These are phyloP conservation scores for Pinus tabuliformis DNA, from an alignment of 75 land plant genomes.

Conservation along the genomic window DNA sequence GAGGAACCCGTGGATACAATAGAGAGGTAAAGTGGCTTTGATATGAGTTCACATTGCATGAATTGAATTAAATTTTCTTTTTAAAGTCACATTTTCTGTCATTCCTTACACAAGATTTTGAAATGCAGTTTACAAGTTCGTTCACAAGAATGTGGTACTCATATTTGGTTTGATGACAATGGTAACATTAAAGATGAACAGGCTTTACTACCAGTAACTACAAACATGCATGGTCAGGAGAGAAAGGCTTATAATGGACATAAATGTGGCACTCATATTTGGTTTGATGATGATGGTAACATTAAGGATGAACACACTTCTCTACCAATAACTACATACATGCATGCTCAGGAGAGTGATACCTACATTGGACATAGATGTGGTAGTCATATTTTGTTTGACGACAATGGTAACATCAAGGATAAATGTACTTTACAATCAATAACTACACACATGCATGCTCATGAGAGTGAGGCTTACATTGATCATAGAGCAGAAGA, in stretches of 20 bases:
- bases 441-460: neutral
- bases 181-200: constrained; percentile 5
- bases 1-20: neutral
- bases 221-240: neutral
- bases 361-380: constrained; percentile 6
- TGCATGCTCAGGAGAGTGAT: neutral
- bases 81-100: neutral
- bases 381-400: constrained; percentile 34
- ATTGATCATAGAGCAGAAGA: constrained; percentile 1
- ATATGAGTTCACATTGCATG: neutral
- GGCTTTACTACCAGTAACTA: neutral
- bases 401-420: constrained; percentile 13
- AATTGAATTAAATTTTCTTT: neutral
- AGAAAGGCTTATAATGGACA: neutral
- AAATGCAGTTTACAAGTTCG: constrained; percentile 1
- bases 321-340: neutral
- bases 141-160: constrained; percentile 31
- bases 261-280: constrained; percentile 30
- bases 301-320: constrained; percentile 4
- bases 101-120: neutral
- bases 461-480: neutral
- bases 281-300: constrained; percentile 19
- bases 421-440: neutral
- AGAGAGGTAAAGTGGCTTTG: constrained; percentile 4
- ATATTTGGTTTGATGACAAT: constrained; percentile 28